Evolutionary conservation across 1,139 yeast genomes (phyloP), one percentile per base, ranked within the genome.

Genomic region (Sugiyamaella xylanicola): DNA sequence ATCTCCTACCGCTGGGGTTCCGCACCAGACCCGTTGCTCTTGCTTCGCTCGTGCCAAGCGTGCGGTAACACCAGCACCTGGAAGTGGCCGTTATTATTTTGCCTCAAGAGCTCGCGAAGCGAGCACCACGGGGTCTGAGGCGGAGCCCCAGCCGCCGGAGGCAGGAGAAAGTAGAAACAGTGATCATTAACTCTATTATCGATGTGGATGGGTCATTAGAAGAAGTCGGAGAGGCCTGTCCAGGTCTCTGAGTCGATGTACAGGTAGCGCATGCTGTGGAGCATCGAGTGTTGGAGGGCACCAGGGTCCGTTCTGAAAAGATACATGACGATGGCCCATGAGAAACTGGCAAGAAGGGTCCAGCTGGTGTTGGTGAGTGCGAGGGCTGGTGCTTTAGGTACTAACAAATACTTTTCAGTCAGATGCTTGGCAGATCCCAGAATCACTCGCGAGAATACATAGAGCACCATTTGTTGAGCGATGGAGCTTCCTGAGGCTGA

Each of bases 261-360:
- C 46, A 87, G 81, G 65, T 83, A 86, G 52, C 84, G 82, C 89
- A 87, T 84, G 54, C 88, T 82, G 61, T 82, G 84, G 63, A 86
- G 78, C 76, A 87, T 75, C 3, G 89, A 82, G 56, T 81, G 77
- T 66, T 87, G 93, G 55, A 87, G 75, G 63, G 80, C 79, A 52
- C 78, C 78, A 5, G 87, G 86, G 60, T 86, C 86, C 59, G 75
- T 75, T 59, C 85, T 80, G 70, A 85, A 87, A 54, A 87, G 76
- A 64, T 81, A 77, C 93, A 87, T 86, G 50, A 87, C 89, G 51
- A 81, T 69, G 0, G 85, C 95, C 95, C 95, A 87, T 8, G 85
- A 77, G 5, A 83, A 59, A n/a, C 86, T 82, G 1, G 92, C 86
- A 67, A 85, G 82, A 54, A 80, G 70, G 48, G 82, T 77, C 92